phyloP scores from a whole-genome alignment of 106 monocot species.

The Hemerocallis citrina region DNA sequence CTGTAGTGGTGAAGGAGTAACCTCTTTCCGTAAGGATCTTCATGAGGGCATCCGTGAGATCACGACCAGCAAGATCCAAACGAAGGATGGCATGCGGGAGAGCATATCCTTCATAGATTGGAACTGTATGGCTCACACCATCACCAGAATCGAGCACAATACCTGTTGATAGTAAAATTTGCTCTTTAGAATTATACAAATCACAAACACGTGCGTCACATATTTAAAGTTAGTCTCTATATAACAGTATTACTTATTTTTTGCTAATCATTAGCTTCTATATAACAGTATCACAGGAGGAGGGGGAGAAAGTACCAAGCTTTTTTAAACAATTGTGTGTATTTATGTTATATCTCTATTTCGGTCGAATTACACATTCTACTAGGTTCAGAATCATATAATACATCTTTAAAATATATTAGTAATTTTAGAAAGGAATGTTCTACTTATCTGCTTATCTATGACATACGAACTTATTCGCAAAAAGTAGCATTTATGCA shows the following conservation, averaged over 20 bases:
- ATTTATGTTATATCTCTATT: too few relatives aligned
- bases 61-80: constrained; percentile 13
- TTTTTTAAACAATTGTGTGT: too few relatives aligned
- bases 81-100: constrained; percentile 17
- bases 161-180: neutral
- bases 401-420: too few relatives aligned
- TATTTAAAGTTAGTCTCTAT: neutral
- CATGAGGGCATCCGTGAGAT: constrained; percentile 14
- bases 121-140: constrained; percentile 16
- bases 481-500: neutral
- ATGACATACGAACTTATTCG: too few relatives aligned
- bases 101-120: constrained; percentile 18
- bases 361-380: too few relatives aligned
- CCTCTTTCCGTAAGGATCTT: constrained; percentile 18
- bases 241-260: neutral
- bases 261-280: neutral
- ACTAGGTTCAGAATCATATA: too few relatives aligned
- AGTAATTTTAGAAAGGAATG: too few relatives aligned
- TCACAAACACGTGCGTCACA: too few relatives aligned
- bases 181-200: neutral
- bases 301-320: neutral
- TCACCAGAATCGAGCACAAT: constrained; percentile 21
- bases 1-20: constrained; percentile 15
- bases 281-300: neutral
- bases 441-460: too few relatives aligned